Conservation (phyloP, 352 stramenopile species). For the Globisporangium parvum region DNA sequence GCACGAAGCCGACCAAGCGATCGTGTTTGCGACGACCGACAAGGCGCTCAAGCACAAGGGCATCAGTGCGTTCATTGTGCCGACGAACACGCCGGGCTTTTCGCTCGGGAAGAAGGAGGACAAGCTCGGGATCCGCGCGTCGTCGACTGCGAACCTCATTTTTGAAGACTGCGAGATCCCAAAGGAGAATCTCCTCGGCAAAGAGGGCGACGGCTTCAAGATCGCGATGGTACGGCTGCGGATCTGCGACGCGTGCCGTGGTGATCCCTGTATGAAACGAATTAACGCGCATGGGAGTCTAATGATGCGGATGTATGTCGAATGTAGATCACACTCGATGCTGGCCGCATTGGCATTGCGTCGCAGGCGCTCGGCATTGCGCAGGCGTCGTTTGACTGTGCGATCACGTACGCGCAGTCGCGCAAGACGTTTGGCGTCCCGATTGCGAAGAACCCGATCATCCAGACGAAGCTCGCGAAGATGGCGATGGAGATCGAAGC, state of each 20-base stretch:
- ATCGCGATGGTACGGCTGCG: conserved; percentile 57
- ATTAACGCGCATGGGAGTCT: background rate
- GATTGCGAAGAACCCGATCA: conserved; percentile 86
- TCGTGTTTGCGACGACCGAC: conserved; percentile 97
- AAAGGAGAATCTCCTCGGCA: conserved; percentile 82
- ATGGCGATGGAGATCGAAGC: conserved; percentile 93
- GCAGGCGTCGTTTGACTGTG: conserved; percentile 93
- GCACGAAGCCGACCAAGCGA: conserved; percentile 88
- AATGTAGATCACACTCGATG: conserved; percentile 88
- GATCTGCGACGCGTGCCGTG: too few relatives aligned
- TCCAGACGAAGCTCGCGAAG: conserved; percentile 90
- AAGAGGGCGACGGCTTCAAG: conserved; percentile 86
- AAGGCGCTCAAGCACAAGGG: conserved; percentile 94
- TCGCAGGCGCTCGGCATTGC: conserved; percentile 95
- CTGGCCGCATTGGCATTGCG: conserved; percentile 93
- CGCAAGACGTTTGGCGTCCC: conserved; percentile 93
- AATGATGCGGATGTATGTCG: background rate
- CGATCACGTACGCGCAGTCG: conserved; percentile 93
- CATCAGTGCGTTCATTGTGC: conserved; percentile 96
- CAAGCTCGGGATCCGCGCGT: conserved; percentile 96
- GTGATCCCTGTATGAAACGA: background rate
- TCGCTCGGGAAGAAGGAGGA: conserved; percentile 97
- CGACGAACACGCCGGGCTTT: conserved; percentile 88
- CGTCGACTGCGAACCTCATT: conserved; percentile 95
- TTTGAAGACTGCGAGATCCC: conserved; percentile 93